These are phyloP conservation scores for Fusarium hostae DNA, from an alignment of 2,329 filamentous ascomycete genomes.

Conservation along the genomic window DNA sequence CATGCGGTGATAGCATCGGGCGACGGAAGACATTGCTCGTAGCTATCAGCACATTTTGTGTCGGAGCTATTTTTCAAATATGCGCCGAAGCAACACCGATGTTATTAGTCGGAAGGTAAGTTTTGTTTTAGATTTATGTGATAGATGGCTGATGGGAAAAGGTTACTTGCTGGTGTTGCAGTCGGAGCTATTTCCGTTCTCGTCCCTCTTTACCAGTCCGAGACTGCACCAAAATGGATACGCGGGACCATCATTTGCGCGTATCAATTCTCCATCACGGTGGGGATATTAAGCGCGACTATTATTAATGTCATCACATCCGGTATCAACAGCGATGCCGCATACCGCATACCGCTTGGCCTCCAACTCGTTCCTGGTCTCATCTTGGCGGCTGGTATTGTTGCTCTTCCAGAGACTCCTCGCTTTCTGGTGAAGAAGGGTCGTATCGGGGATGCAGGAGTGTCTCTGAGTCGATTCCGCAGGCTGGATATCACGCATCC, in stretches of 20 bases:
- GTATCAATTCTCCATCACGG: slow-evolving; percentile 81
- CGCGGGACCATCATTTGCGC: slow-evolving; percentile 78
- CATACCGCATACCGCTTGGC: slow-evolving; percentile 82
- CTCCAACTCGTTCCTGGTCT: slow-evolving; percentile 80
- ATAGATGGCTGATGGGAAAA: slow-evolving; percentile 39
- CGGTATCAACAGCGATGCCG: slow-evolving; percentile 63
- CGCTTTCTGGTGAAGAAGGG: slow-evolving; percentile 80
- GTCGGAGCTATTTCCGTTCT: slow-evolving; percentile 78
- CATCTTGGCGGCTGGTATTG: slow-evolving; percentile 74
- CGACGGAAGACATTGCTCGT: slow-evolving; percentile 76
- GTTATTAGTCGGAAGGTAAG: slow-evolving; percentile 71
- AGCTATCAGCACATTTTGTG: slow-evolving; percentile 72
- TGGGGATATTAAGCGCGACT: slow-evolving; percentile 74
- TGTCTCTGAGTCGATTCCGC: slow-evolving; percentile 76
- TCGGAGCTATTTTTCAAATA: slow-evolving; percentile 79
- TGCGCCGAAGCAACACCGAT: slow-evolving; percentile 69
- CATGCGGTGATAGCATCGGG: slow-evolving; percentile 75
- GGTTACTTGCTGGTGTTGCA: slow-evolving; percentile 76
- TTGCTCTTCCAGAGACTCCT: slow-evolving; percentile 81
- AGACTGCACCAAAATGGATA: slow-evolving; percentile 86
- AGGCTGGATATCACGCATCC: slow-evolving; percentile 79
- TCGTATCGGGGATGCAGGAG: slow-evolving; percentile 70
- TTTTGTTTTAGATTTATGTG: slow-evolving; percentile 1
- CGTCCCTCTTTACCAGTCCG: slow-evolving; percentile 83
- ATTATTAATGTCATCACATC: slow-evolving; percentile 76